Evolutionary conservation across 2,329 filamentous ascomycete species (phyloP).

Genomic region (Paradendryphiella salina): DNA sequence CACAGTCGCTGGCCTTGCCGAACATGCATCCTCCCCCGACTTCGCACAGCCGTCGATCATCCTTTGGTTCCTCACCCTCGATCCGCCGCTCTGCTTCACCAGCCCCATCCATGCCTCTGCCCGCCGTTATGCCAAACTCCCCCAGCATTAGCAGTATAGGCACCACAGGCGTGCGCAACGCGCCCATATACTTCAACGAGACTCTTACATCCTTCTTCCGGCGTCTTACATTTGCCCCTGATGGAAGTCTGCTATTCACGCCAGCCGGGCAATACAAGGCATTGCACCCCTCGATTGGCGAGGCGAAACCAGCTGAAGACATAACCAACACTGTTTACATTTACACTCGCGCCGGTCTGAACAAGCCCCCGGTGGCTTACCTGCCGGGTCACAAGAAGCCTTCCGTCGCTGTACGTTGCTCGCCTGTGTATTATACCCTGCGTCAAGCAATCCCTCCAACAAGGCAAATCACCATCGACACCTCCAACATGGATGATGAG

Average conservation of each 20-base stretch:
- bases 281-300: constrained; percentile 67
- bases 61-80: constrained; percentile 78
- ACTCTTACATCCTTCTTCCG: constrained; percentile 97
- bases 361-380: constrained; percentile 93
- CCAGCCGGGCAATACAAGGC: constrained; percentile 95
- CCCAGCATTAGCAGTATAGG: constrained; percentile 68
- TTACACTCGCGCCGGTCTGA: constrained; percentile 93
- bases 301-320: constrained; percentile 76
- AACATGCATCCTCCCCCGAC: constrained; percentile 91
- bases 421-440: constrained; percentile 82
- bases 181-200: constrained; percentile 93
- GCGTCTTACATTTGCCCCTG: constrained; percentile 88
- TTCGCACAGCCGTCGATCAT: constrained; percentile 91
- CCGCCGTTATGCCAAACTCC: constrained; percentile 93
- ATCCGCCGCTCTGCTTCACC: constrained; percentile 87
- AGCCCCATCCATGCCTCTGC: constrained; percentile 88
- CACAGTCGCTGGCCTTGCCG: constrained; percentile 81
- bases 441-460: constrained; percentile 69
- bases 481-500: constrained; percentile 80
- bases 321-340: constrained; percentile 98
- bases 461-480: constrained; percentile 92
- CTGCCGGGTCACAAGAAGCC: constrained; percentile 97
- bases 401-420: constrained; percentile 93
- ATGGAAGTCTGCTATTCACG: constrained; percentile 90
- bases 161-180: constrained; percentile 66